Conservation (phyloP, 2,329 filamentous ascomycete genomes). For the Penicillium janthinellum region DNA sequence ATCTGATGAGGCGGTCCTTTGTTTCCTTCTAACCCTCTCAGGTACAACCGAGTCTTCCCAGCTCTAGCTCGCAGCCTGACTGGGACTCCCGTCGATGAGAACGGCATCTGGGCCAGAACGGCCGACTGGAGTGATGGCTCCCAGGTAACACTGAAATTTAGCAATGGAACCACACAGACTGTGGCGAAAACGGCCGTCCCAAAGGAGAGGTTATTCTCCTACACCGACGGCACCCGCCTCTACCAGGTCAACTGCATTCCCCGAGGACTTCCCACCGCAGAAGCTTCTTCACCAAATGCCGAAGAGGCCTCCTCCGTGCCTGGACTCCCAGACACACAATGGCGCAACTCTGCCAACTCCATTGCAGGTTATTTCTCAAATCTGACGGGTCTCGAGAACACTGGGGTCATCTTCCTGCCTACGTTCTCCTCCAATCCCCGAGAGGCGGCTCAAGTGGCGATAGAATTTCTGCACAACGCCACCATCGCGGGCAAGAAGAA, state of each 20-base stretch:
- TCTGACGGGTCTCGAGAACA: constrained; percentile 43
- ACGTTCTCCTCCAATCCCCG: constrained; percentile 27
- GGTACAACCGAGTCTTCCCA: constrained; percentile 30
- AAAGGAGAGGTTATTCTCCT: constrained; percentile 24
- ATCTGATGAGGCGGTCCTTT: background rate
- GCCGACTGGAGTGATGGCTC: constrained; percentile 26
- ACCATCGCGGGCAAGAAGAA: constrained; percentile 55
- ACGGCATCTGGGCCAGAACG: constrained; percentile 25
- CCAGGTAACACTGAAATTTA: constrained; percentile 20
- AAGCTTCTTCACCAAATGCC: constrained; percentile 14
- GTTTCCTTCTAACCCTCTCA: constrained; percentile 11
- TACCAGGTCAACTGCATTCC: constrained; percentile 25
- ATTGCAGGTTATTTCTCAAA: constrained; percentile 52
- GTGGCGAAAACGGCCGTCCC: constrained; percentile 22
- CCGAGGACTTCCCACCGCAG: constrained; percentile 12
- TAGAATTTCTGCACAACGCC: constrained; percentile 31
- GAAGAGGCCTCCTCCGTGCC: constrained; percentile 22
- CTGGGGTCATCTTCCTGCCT: constrained; percentile 47
- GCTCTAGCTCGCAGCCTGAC: constrained; percentile 23
- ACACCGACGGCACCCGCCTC: constrained; percentile 23
- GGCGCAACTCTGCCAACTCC: constrained; percentile 27
- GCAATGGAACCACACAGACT: constrained; percentile 22
- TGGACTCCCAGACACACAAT: constrained; percentile 24
- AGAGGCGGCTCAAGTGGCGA: constrained; percentile 22
- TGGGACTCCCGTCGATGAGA: constrained; percentile 16